Conservation (phyloP, 805 yeast genomes). For the Saturnispora bothae region DNA sequence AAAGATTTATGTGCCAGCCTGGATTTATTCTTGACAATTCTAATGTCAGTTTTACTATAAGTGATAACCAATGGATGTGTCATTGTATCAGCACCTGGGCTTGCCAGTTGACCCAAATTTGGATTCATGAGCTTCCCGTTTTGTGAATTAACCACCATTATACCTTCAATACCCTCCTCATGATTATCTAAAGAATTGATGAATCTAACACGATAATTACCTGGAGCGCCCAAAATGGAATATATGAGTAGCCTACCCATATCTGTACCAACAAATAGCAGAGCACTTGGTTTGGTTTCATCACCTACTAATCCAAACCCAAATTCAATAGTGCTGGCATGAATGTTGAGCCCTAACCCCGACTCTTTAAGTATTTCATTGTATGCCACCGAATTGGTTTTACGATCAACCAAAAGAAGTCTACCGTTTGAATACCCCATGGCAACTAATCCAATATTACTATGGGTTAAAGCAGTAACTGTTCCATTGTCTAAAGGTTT, state of each 20-base stretch:
- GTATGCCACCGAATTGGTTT: constrained; percentile 51
- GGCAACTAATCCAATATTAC: constrained; percentile 76
- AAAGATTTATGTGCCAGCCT: constrained; percentile 57
- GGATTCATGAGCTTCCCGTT: constrained; percentile 63
- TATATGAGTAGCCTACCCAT: constrained; percentile 59
- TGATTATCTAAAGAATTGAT: constrained; percentile 39
- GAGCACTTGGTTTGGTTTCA: constrained; percentile 36
- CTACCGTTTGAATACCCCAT: constrained; percentile 72
- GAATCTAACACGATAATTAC: constrained; percentile 48
- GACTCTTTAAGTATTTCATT: constrained; percentile 24
- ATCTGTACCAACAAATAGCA: constrained; percentile 67
- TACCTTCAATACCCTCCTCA: constrained; percentile 39
- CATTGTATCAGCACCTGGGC: constrained; percentile 31
- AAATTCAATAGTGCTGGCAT: constrained; percentile 58
- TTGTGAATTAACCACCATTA: constrained; percentile 48
- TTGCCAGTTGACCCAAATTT: constrained; percentile 38
- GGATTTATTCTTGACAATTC: constrained; percentile 50
- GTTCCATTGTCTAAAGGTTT: constrained; percentile 31
- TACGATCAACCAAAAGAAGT: constrained; percentile 61
- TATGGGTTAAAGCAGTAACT: constrained; percentile 54
- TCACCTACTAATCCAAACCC: constrained; percentile 52
- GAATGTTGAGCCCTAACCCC: constrained; percentile 21
- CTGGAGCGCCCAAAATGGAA: constrained; percentile 55
- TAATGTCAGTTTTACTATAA: constrained; percentile 47
- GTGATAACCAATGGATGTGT: constrained; percentile 55